These are phyloP conservation scores for Fusarium ambrosium DNA, from an alignment of 2,329 filamentous ascomycete species.

Conservation along the genomic window DNA sequence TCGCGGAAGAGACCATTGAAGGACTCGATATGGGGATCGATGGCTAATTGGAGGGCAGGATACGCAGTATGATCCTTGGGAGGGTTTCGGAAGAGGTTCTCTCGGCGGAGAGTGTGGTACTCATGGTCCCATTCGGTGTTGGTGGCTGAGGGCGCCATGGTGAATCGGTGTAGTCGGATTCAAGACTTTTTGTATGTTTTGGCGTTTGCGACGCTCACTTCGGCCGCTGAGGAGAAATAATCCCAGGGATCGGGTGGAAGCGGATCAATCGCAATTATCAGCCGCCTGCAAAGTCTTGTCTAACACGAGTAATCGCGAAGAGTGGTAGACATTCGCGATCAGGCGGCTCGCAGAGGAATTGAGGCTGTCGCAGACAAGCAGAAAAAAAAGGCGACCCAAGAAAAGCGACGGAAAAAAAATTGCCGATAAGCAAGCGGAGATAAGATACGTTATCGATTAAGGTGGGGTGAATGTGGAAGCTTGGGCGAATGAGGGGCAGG, in stretches of 20 bases:
- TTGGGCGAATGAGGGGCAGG: slow-evolving; percentile 27
- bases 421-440: slow-evolving; percentile 45
- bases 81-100: slow-evolving; percentile 89
- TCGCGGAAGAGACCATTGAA: slow-evolving; percentile 91
- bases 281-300: slow-evolving; percentile 14
- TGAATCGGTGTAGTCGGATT: slow-evolving; percentile 31
- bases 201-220: slow-evolving; percentile 8
- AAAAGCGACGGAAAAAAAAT: slow-evolving; percentile 45
- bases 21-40: slow-evolving; percentile 92
- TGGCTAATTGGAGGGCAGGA: slow-evolving; percentile 85
- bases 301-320: slow-evolving; percentile 17
- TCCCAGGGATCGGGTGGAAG: slow-evolving; percentile 2
- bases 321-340: slow-evolving; percentile 31
- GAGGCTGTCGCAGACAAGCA: slow-evolving; percentile 47
- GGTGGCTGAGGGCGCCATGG: slow-evolving; percentile 71
- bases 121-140: slow-evolving; percentile 84
- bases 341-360: slow-evolving; percentile 42
- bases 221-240: background rate
- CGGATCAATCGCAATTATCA: background rate
- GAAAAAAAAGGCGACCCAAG: slow-evolving; percentile 41
- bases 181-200: slow-evolving; percentile 10
- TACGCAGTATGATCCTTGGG: slow-evolving; percentile 90
- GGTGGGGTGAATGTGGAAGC: slow-evolving; percentile 18
- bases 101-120: slow-evolving; percentile 87
- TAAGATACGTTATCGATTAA: slow-evolving; percentile 47